Percentiles rank a stretch among this genome's conserved stretches.
These are phyloP conservation scores for Syzygium syzygioides DNA, from an alignment of 441 rosid genomes.

Conservation along the genomic window DNA sequence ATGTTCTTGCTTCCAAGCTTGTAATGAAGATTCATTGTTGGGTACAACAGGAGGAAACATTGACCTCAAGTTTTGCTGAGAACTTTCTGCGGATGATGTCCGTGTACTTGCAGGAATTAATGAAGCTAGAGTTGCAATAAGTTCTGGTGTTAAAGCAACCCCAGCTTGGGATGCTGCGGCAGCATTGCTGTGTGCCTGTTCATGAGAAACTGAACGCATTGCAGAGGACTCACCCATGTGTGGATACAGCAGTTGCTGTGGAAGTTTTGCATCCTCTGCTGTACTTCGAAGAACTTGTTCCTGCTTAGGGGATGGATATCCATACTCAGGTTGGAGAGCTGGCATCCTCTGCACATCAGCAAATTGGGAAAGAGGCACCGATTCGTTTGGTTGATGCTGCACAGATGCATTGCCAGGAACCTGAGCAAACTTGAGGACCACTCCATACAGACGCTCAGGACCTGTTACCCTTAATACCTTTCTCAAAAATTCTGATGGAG, in stretches of 20 bases:
- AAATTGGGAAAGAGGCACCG: constrained; percentile 30
- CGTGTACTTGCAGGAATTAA: constrained; percentile 49
- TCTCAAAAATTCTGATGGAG: constrained; percentile 87
- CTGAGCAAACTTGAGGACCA: constrained; percentile 78
- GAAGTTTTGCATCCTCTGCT: constrained; percentile 43
- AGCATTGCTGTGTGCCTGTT: constrained; percentile 22
- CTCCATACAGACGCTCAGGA: constrained; percentile 91
- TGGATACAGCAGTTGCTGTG: constrained; percentile 29
- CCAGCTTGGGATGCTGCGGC: constrained; percentile 43
- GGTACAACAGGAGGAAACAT: constrained; percentile 25
- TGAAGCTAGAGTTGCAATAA: constrained; percentile 68
- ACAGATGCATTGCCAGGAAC: constrained; percentile 25
- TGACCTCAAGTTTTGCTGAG: constrained; percentile 34
- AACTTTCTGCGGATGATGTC: constrained; percentile 23
- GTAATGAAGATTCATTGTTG: constrained; percentile 34
- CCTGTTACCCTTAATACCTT: constrained; percentile 78
- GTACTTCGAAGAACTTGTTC: constrained; percentile 31
- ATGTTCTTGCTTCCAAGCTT: constrained; percentile 49
- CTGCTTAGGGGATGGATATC: constrained; percentile 30
- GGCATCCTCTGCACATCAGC: constrained; percentile 34
- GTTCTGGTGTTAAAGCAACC: constrained; percentile 73
- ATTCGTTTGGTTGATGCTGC: constrained; percentile 30
- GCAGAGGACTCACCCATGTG: constrained; percentile 24
- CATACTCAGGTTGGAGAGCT: constrained; percentile 30
- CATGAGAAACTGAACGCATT: constrained; percentile 34